phyloP scores from a whole-genome alignment of 2,329 filamentous ascomycete genomes.

The Fusarium marasasianum region DNA sequence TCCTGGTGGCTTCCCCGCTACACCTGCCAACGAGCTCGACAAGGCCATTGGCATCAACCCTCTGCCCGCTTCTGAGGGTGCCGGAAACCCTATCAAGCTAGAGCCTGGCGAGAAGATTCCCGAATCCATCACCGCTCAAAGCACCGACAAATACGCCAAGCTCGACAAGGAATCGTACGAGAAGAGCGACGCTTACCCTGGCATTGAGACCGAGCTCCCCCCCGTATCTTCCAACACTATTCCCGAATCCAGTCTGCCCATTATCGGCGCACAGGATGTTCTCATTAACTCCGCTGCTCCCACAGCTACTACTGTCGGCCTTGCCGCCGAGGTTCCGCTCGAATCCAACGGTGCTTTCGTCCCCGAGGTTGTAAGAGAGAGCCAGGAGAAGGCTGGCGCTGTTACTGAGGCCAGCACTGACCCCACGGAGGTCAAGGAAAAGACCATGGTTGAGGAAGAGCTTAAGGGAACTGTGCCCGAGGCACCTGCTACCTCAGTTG shows the following conservation, averaged over 20 bases:
- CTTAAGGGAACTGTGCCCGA: slow-evolving; percentile 73
- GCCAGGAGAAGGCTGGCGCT: slow-evolving; percentile 72
- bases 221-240: slow-evolving; percentile 72
- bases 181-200: slow-evolving; percentile 73
- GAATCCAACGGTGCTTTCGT: slow-evolving; percentile 57
- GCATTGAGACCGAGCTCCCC: slow-evolving; percentile 61
- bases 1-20: slow-evolving; percentile 68
- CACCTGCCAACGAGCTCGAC: slow-evolving; percentile 65
- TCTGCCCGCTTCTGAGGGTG: slow-evolving; percentile 69
- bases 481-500: slow-evolving; percentile 66
- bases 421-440: slow-evolving; percentile 73
- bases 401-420: slow-evolving; percentile 75
- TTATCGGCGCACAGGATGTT: slow-evolving; percentile 55
- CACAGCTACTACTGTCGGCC: slow-evolving; percentile 71
- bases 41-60: slow-evolving; percentile 68
- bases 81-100: slow-evolving; percentile 82
- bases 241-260: slow-evolving; percentile 83
- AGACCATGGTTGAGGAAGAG: slow-evolving; percentile 76
- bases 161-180: slow-evolving; percentile 89
- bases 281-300: slow-evolving; percentile 63
- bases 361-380: slow-evolving; percentile 71
- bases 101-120: slow-evolving; percentile 85
- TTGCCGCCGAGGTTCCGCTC: slow-evolving; percentile 75
- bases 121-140: slow-evolving; percentile 72
- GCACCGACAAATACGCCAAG: slow-evolving; percentile 75